These are phyloP conservation scores for Vicia villosa DNA, from an alignment of 306 rosid genomes.

Conservation along the genomic window DNA sequence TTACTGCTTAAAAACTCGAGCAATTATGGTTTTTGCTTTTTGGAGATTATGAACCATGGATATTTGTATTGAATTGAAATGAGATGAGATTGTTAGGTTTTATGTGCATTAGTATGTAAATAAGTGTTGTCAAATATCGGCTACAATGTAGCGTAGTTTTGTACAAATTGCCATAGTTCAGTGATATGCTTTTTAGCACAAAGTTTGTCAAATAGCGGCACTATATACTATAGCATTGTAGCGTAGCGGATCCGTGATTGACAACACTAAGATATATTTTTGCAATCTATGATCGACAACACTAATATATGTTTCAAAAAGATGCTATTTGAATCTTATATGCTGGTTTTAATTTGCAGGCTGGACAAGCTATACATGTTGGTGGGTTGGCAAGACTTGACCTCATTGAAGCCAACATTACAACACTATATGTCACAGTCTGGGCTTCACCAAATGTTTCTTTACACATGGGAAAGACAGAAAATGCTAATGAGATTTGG, in stretches of 20 bases:
- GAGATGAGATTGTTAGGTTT: not conserved
- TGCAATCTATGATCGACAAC: not conserved
- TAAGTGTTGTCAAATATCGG: not conserved
- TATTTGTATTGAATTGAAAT: conserved; percentile 1
- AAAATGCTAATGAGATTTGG: conserved; percentile 91
- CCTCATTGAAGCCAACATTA: conserved; percentile 69
- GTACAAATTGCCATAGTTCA: not conserved
- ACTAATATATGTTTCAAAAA: not conserved
- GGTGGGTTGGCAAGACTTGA: conserved; percentile 87
- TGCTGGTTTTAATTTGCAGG: conserved; percentile 56
- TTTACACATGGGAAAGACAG: conserved; percentile 83
- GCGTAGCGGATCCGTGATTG: no score
- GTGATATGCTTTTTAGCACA: no score
- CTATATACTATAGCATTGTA: no score
- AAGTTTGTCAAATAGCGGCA: not conserved
- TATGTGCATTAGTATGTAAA: conserved; percentile 6
- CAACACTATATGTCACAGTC: conserved; percentile 78
- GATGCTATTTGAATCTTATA: conserved; percentile 25
- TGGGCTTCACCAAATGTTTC: conserved; percentile 91
- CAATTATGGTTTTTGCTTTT: not conserved
- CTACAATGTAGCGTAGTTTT: not conserved
- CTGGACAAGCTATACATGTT: conserved; percentile 73
- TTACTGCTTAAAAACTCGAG: not conserved
- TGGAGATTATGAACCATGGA: conserved; percentile 6
- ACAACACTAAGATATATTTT: no score